Conservation (phyloP, 495 filamentous ascomycete genomes). For the Xanthoparmelia taractica region DNA sequence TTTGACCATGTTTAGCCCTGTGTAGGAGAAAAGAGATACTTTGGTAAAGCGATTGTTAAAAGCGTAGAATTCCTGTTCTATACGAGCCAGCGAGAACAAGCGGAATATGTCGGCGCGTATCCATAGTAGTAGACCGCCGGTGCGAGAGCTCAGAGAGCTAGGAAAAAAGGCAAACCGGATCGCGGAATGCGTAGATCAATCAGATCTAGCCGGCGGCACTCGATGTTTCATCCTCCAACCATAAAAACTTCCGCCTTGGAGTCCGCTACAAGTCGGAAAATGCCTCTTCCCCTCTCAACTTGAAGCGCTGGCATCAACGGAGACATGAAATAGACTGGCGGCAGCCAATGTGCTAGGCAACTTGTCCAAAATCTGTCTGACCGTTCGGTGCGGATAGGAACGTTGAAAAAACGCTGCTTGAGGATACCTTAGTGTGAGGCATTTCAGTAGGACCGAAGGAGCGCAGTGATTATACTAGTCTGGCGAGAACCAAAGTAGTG, state of each 20-base stretch:
- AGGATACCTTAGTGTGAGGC: background rate
- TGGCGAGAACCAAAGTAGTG: background rate
- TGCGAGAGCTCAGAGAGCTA: conserved; percentile 13
- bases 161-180: conserved; percentile 14
- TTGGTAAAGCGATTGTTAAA: background rate
- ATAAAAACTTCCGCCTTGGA: conserved; percentile 1
- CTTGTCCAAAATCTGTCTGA: background rate
- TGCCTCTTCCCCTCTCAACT: conserved; percentile 1
- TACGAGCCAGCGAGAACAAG: conserved; percentile 17
- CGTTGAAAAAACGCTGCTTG: background rate
- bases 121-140: conserved; percentile 7
- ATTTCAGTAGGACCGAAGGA: background rate
- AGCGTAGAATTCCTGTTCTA: conserved; percentile 8
- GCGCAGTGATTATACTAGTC: background rate
- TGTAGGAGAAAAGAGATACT: conserved; percentile 1
- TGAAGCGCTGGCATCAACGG: conserved; percentile 2
- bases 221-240: conserved; percentile 10
- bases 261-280: conserved; percentile 3
- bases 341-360: background rate
- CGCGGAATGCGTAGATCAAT: conserved; percentile 6
- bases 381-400: background rate
- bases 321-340: background rate
- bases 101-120: conserved; percentile 13
- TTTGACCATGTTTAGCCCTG: background rate
- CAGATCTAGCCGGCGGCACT: conserved; percentile 10